Evolutionary conservation across 2,329 filamentous ascomycete genomes (phyloP), one percentile per base, ranked within the genome.

Genomic region (Proliferodiscus dingleyae): DNA sequence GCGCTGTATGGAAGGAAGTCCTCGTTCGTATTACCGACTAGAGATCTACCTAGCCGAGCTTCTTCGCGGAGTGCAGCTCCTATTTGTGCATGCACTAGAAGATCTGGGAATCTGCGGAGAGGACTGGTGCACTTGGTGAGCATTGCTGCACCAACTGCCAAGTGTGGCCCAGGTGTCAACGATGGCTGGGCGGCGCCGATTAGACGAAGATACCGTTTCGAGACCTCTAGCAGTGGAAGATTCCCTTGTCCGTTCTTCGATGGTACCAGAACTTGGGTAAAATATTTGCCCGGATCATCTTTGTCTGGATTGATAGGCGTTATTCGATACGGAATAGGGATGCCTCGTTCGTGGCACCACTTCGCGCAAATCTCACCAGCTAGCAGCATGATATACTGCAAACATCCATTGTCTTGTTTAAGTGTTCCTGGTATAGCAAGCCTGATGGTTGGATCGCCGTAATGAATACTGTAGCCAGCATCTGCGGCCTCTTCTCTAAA

Each of bases 1-100:
- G 57, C 61, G 15, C 49, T 43, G 30, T 63, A 65, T 0, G 62
- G 61, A 13, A 65, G 56, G 22, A 58, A 62, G 29, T 52, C 47
- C 8, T 61, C 53, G 8, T 43, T 49, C 3, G 44, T 62, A 47
- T 59, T 66, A 13, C 62, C 62, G 28, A 63, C 53, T 4, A 73
- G 62, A 19, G 63, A 62, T n/a, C 55, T 41, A 29, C 65, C 65
- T 8, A 56, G 55, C 30, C 59, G 63, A 26, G 59, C 52, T 61
- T 76, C 73, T 52, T 72, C 66, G 7, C 68, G 56, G 24, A 85
- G 65, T 8, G 77, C 73, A 2, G 74, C 75, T 57, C 83, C 74
- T 50, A 85, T 77, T 61, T 85, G 81, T 78, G 79, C 85, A 64
- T 85, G 81, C 2, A 77, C 72, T 24, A 85, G 60, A 37, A 85